Base-by-base conservation (phyloP, 2,329 filamentous ascomycete species). In the Gnomoniopsis sp. region DNA sequence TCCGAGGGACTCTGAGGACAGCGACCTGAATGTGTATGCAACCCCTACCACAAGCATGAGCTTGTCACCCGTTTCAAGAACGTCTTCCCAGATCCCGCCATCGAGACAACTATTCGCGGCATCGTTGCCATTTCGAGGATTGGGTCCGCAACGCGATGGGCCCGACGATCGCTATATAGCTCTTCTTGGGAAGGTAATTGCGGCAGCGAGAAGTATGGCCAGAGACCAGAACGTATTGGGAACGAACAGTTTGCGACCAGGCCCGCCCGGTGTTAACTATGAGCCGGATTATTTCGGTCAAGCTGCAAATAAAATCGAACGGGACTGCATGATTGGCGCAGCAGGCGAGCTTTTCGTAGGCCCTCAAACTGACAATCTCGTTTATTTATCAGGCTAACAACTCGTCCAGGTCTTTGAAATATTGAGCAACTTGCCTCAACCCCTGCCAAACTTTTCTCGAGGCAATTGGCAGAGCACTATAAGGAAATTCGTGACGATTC, bases 401-500 rank as follows among this genome's bases (percentile, higher is more conserved):
- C 15, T 2, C 21, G 19, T 14, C 3, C 11, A 56, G 77, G 74
- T 77, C 0, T 79, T 77, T 58, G 73, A 79, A 55, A 55, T 76
- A 1, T 68, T 81, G 3, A 67, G 64, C 8, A 57, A 62, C 3
- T 57, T 75, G 26, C 34, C 65, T 15, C 65, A 52, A 7, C 15
- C 10, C 0, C 63, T 76, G 8, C 68, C 71, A 1, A 64, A 59
- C 0, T 82, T 81, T 49, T 62, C 56, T 1, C 55, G 62, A 2
- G 58, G 65, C 0, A 80, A 81, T 38, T 83, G 81, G 80, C 67
- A 71, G 57, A 82, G 79, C 60, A 79, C 65, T 0, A 78, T 83
- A n/a, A 70, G 79, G 11, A 67, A 69, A 22, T 71, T 74, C 57
- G 72, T 76, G 3, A 69, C 57, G 0, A 60, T 65, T 0, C 76